These are phyloP conservation scores for Volvox reticuliferus DNA, from an alignment of 139 green algal species.

Conservation along the genomic window DNA sequence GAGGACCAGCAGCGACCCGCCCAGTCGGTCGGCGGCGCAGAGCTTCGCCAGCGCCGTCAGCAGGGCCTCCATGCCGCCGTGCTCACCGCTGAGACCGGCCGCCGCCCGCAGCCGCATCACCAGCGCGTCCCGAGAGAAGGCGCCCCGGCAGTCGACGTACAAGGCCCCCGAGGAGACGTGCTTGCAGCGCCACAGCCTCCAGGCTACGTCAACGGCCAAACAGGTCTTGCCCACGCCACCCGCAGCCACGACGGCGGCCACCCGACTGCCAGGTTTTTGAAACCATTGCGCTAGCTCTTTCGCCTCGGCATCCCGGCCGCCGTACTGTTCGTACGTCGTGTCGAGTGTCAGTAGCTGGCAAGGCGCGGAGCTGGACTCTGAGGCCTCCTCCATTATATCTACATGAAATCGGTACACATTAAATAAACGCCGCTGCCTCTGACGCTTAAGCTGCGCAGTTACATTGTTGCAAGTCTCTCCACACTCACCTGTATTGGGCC, in stretches of 20 bases:
- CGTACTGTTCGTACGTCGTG: neutral
- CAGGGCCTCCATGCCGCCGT: neutral
- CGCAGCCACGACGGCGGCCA: neutral
- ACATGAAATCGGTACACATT: too few species aligned
- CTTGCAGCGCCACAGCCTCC: neutral
- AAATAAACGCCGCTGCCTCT: too few species aligned
- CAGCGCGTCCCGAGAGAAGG: neutral
- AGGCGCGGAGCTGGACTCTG: neutral
- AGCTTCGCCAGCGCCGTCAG: neutral
- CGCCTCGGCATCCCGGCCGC: slow-evolving; percentile 9
- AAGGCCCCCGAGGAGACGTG: neutral
- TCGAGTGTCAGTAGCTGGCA: neutral
- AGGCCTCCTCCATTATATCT: neutral
- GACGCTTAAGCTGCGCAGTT: too few species aligned
- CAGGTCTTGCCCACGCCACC: slow-evolving; percentile 49
- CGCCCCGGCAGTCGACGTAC: slow-evolving; percentile 39
- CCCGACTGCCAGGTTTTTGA: neutral
- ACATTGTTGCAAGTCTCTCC: too few species aligned
- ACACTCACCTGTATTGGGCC: too few species aligned
- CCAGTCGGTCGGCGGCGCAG: neutral
- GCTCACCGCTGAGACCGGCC: neutral
- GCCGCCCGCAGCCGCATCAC: slow-evolving; percentile 22
- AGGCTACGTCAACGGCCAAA: slow-evolving; percentile 39
- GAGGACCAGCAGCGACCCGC: neutral
- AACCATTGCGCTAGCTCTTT: neutral